phyloP scores from a whole-genome alignment of 805 yeast genomes.

The Yamadazyma sp. region DNA sequence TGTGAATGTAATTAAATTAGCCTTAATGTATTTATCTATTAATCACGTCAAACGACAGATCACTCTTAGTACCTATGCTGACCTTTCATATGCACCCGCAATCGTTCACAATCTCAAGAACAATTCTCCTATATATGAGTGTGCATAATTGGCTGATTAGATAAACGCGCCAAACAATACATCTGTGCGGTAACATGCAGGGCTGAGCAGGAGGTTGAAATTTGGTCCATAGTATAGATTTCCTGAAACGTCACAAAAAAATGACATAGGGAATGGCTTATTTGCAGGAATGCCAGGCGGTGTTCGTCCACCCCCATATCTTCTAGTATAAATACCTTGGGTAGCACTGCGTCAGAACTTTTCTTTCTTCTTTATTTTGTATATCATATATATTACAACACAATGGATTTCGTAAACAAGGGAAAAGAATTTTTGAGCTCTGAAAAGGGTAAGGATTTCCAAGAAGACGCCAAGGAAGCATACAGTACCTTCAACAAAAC shows the following conservation, averaged over 20 bases:
- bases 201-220: conserved; percentile 6
- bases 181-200: conserved; percentile 1
- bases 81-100: too few relatives aligned
- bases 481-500: conserved; percentile 31
- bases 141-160: too few relatives aligned
- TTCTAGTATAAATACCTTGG: conserved; percentile 6
- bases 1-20: too few relatives aligned
- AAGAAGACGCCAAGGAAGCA: conserved; percentile 37
- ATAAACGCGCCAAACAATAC: conserved; percentile 1
- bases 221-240: conserved; percentile 1
- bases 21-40: too few relatives aligned
- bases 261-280: conserved; percentile 2
- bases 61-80: too few relatives aligned
- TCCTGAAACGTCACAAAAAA: conserved; percentile 6
- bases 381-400: conserved; percentile 1
- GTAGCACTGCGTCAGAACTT: too few relatives aligned
- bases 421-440: conserved; percentile 29
- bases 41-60: too few relatives aligned
- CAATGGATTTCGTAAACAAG: conserved; percentile 30
- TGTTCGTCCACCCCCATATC: conserved; percentile 1
- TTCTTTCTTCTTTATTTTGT: conserved; percentile 1
- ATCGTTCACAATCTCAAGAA: too few relatives aligned
- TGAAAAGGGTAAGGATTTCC: conserved; percentile 24
- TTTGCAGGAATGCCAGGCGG: conserved; percentile 7
- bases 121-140: conserved; percentile 1